Percentiles rank a stretch among this genome's conserved stretches.
Evolutionary conservation across 306 rosid genomes (phyloP).

Genomic region (Medicago lupulina): DNA sequence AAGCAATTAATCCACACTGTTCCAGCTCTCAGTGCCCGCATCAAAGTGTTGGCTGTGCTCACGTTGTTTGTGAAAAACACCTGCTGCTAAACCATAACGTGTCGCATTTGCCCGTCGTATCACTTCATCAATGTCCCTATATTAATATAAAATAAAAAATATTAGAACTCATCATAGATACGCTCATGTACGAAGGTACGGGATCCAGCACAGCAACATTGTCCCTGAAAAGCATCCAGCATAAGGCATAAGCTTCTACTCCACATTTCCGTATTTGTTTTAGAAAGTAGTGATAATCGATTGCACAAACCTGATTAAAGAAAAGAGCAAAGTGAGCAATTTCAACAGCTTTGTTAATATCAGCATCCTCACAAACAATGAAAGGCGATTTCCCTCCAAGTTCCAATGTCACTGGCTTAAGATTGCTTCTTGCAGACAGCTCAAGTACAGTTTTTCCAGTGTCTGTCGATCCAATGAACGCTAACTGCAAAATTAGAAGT

Average conservation of each 20-base stretch:
- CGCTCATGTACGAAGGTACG: constrained; percentile 91
- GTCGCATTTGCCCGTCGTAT: constrained; percentile 69
- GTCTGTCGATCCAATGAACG: constrained; percentile 88
- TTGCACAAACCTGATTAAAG: constrained; percentile 78
- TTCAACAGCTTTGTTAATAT: constrained; percentile 82
- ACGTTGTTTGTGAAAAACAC: constrained; percentile 76
- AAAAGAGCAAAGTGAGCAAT: constrained; percentile 89
- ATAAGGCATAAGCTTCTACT: constrained; percentile 16
- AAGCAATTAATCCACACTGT: constrained; percentile 92
- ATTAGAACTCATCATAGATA: constrained; percentile 74
- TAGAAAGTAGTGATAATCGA: constrained; percentile 8
- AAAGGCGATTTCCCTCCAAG: constrained; percentile 98
- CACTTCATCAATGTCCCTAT: constrained; percentile 77
- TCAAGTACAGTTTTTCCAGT: constrained; percentile 76
- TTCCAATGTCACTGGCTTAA: constrained; percentile 88
- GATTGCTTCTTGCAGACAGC: constrained; percentile 89
- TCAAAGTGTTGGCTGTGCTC: constrained; percentile 69
- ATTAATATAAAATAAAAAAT: background rate
- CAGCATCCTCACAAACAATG: constrained; percentile 85
- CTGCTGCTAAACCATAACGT: constrained; percentile 82
- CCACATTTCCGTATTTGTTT: background rate
- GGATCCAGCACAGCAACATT: constrained; percentile 97
- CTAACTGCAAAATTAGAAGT: constrained; percentile 61
- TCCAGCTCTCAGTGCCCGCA: constrained; percentile 79
- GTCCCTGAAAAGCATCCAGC: constrained; percentile 64